phyloP scores from a whole-genome alignment of 352 stramenopile genomes.

The Globisporangium acanthophoron region DNA sequence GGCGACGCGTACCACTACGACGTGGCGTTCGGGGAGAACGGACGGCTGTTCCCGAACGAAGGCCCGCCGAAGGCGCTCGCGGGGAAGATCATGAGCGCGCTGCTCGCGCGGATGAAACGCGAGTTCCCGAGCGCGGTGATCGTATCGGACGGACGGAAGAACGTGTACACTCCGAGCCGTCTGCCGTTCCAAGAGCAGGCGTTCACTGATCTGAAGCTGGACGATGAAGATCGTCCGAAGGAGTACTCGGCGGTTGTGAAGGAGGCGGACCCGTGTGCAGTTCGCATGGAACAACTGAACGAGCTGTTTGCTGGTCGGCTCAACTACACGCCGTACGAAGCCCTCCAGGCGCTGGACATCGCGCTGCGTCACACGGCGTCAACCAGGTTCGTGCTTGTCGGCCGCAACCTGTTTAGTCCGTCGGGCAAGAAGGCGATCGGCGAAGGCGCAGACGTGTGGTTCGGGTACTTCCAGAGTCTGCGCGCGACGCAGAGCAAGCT shows the following conservation, averaged over 20 bases:
- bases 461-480: slow-evolving; percentile 71
- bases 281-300: slow-evolving; percentile 58
- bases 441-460: slow-evolving; percentile 63
- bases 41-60: slow-evolving; percentile 32
- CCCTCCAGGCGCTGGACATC: slow-evolving; percentile 66
- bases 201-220: slow-evolving; percentile 32
- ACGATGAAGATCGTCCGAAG: slow-evolving; percentile 33
- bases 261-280: slow-evolving; percentile 42
- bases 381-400: slow-evolving; percentile 44
- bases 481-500: slow-evolving; percentile 58
- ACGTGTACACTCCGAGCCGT: slow-evolving; percentile 38
- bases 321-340: slow-evolving; percentile 74
- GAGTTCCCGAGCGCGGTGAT: slow-evolving; percentile 32
- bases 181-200: slow-evolving; percentile 41
- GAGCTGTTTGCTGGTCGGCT: slow-evolving; percentile 44
- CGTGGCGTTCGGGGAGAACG: slow-evolving; percentile 40
- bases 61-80: slow-evolving; percentile 51
- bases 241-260: slow-evolving; percentile 53
- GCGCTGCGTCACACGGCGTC: slow-evolving; percentile 56
- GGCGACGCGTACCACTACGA: slow-evolving; percentile 76
- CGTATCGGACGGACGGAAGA: slow-evolving; percentile 51
- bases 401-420: slow-evolving; percentile 47
- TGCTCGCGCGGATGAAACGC: slow-evolving; percentile 32
- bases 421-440: slow-evolving; percentile 39
- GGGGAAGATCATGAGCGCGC: slow-evolving; percentile 44